Evolutionary conservation across 2,329 filamentous ascomycete genomes (phyloP), one percentile per base, ranked within the genome.

Genomic region (Colletotrichum sp.): DNA sequence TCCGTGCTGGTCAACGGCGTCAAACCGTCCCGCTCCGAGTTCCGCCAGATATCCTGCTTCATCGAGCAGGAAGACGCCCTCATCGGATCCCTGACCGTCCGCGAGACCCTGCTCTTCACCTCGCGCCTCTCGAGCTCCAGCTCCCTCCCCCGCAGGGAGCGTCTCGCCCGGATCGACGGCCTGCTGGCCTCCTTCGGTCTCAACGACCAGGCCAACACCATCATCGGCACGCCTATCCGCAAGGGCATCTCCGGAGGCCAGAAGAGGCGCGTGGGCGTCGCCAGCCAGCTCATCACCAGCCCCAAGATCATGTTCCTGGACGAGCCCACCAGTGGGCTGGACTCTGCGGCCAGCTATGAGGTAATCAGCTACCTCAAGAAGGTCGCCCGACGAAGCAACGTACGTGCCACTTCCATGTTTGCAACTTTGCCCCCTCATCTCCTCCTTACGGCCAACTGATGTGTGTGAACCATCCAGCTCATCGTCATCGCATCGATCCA

Each of bases 11-110:
- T 95, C 78, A 96, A 97, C 82, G 94, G 94, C 34, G 82, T 81
- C 3, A 80, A 84, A 6, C 85, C 92, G 5, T 88, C 91, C 2
- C 84, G 87, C 9, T 82, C 87, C 9, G 86, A 86, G 0, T 93
- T 96, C 79, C 91, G 91, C 22, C 88, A 90, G 64, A 88, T 96
- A 66, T 93, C 91, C 71, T 92, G 92, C 63, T 98, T 96, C 81
- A 95, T 98, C 27, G 95, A 98, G 86, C 95, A 98, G 83, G 95
- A 98, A 78, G 95, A 98, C 86, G 93, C 94, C 1, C 88, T 98
- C 15, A 94, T 96, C 67, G 95, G 95, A 6, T 93, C 93, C 1
- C 87, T 98, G 78, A 98, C 95, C 0, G 94, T 96, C 11, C 88
- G 90, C 32, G 95, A 98, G 86, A 98, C 95, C 0, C 85, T 98